These are phyloP conservation scores for Penicillium soppii DNA, from an alignment of 495 filamentous ascomycete species.

Conservation along the genomic window DNA sequence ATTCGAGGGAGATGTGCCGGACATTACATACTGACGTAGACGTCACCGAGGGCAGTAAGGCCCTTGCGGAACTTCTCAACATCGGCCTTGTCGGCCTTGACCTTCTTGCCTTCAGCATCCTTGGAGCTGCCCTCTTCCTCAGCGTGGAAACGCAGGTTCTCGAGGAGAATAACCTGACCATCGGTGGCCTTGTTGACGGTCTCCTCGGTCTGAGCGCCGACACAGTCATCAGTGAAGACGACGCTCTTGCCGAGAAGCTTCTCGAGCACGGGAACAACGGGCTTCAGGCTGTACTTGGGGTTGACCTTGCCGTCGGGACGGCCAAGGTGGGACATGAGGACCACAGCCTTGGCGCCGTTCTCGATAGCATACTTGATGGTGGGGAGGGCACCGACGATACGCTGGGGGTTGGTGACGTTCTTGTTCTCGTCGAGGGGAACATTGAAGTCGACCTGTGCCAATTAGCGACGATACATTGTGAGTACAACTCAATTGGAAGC, in stretches of 20 bases:
- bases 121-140: constrained; percentile 97
- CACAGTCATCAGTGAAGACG: constrained; percentile 86
- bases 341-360: constrained; percentile 88
- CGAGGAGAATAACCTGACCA: constrained; percentile 85
- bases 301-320: constrained; percentile 88
- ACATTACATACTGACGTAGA: constrained; percentile 83
- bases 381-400: constrained; percentile 94
- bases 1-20: not conserved
- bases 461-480: constrained; percentile 15
- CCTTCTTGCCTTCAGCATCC: constrained; percentile 91
- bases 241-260: constrained; percentile 80
- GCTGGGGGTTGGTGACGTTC: constrained; percentile 97
- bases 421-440: constrained; percentile 88
- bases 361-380: constrained; percentile 98
- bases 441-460: constrained; percentile 92
- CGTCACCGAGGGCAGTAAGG: constrained; percentile 88
- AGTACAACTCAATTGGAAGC: constrained; percentile 28
- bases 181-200: constrained; percentile 79
- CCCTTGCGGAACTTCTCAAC: constrained; percentile 94
- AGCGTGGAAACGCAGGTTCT: constrained; percentile 96
- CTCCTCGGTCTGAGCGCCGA: constrained; percentile 85
- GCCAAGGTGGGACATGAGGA: constrained; percentile 98
- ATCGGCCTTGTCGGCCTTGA: constrained; percentile 91
- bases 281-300: constrained; percentile 91
- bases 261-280: constrained; percentile 87